Conservation (phyloP, 345 rosid species). For the Cardiospermum halicacabum region DNA sequence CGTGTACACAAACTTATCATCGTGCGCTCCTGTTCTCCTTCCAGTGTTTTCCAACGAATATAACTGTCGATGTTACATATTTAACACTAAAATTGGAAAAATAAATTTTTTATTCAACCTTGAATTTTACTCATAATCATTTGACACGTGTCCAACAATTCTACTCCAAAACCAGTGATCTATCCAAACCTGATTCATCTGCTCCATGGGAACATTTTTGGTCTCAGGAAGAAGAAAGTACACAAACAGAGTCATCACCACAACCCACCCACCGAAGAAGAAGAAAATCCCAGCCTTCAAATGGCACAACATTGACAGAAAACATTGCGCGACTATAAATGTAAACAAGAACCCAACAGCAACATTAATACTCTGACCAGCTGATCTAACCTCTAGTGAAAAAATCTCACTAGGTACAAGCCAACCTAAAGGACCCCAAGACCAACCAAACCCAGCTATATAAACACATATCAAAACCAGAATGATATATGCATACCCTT, state of each 20-base stretch:
- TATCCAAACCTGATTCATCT: slow-evolving; percentile 56
- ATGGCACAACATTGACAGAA: slow-evolving; percentile 52
- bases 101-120: too few relatives aligned
- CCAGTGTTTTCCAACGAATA: slow-evolving; percentile 9
- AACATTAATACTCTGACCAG: slow-evolving; percentile 56
- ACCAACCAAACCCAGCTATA: slow-evolving; percentile 59
- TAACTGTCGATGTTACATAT: slow-evolving; percentile 5
- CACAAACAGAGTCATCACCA: slow-evolving; percentile 50
- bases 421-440: slow-evolving; percentile 80
- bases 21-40: not conserved
- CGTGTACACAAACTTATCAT: not conserved
- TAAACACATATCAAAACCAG: slow-evolving; percentile 40
- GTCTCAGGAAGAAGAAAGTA: slow-evolving; percentile 58
- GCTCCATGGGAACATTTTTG: slow-evolving; percentile 51
- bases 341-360: slow-evolving; percentile 53
- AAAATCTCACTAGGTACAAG: slow-evolving; percentile 65
- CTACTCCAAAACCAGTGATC: slow-evolving; percentile 49
- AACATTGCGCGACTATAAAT: slow-evolving; percentile 51
- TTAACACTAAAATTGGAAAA: too few relatives aligned
- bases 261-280: slow-evolving; percentile 51
- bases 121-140: slow-evolving; percentile 19
- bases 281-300: slow-evolving; percentile 58
- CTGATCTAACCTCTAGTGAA: slow-evolving; percentile 47
- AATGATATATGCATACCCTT: slow-evolving; percentile 29
- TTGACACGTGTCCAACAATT: slow-evolving; percentile 27